phyloP scores from a whole-genome alignment of 1,284 basidiomycete genomes.

The Apiotrichum siamense region DNA sequence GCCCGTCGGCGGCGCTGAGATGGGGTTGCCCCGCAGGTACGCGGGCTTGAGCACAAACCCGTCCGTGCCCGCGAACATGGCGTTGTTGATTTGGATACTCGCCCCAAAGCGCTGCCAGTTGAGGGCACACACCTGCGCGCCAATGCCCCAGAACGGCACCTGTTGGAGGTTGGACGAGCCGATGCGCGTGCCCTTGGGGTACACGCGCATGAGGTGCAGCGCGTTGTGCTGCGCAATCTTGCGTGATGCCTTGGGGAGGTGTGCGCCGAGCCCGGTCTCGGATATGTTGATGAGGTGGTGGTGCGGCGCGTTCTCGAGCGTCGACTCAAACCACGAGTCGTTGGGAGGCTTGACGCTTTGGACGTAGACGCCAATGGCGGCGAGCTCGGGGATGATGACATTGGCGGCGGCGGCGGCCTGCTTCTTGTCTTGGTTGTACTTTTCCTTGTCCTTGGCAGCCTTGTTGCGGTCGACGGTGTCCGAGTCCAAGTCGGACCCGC shows the following conservation, averaged over 20 bases:
- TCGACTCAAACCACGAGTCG: slow-evolving; percentile 12
- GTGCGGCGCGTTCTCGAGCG: slow-evolving; percentile 7
- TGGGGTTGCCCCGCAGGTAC: slow-evolving; percentile 21
- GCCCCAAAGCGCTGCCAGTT: slow-evolving; percentile 96
- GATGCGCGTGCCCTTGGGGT: slow-evolving; percentile 78
- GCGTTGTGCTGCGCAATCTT: slow-evolving; percentile 67
- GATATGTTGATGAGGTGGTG: slow-evolving; percentile 19
- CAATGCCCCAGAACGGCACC: slow-evolving; percentile 82
- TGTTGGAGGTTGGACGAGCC: slow-evolving; percentile 86
- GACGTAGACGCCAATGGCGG: slow-evolving; percentile 10
- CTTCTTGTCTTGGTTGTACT: slow-evolving; percentile 5
- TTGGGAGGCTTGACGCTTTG: slow-evolving; percentile 16
- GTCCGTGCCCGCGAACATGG: slow-evolving; percentile 78
- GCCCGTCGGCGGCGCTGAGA: no score
- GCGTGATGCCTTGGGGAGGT: slow-evolving; percentile 1
- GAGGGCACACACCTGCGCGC: slow-evolving; percentile 85
- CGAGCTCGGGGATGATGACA: slow-evolving; percentile 13
- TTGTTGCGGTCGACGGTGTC: neutral
- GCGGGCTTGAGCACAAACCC: slow-evolving; percentile 88
- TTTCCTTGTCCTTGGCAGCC: neutral
- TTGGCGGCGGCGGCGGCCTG: neutral
- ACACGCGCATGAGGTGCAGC: slow-evolving; percentile 77
- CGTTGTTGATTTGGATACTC: slow-evolving; percentile 66
- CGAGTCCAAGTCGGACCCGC: neutral
- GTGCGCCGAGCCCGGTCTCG: slow-evolving; percentile 9